Evolutionary conservation across 495 filamentous ascomycete genomes (phyloP).

Genomic region (Penicillium ucsense): DNA sequence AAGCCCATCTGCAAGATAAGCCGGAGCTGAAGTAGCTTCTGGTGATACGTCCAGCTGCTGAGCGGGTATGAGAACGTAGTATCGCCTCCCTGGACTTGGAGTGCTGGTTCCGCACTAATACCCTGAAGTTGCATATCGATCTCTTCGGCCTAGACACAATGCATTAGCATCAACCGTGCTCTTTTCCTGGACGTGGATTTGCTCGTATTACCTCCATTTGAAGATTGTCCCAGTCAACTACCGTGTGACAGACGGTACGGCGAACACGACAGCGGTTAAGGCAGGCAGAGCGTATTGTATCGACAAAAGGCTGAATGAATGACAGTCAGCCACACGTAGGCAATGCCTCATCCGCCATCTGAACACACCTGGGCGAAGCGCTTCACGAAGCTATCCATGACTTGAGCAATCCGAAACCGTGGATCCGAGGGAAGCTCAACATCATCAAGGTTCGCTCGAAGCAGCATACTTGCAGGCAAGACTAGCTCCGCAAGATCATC

Average conservation of each 20-base stretch:
- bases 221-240: slow-evolving; percentile 75
- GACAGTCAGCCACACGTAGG: neutral
- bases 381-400: slow-evolving; percentile 73
- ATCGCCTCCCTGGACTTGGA: slow-evolving; percentile 30
- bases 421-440: slow-evolving; percentile 71
- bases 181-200: too few relatives aligned
- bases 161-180: neutral
- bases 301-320: slow-evolving; percentile 55
- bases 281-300: slow-evolving; percentile 72
- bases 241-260: slow-evolving; percentile 69
- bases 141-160: slow-evolving; percentile 48
- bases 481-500: slow-evolving; percentile 70
- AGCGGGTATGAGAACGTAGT: slow-evolving; percentile 59
- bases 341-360: neutral
- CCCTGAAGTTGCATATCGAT: slow-evolving; percentile 62
- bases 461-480: slow-evolving; percentile 57
- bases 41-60: slow-evolving; percentile 78
- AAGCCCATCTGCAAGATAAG: slow-evolving; percentile 91
- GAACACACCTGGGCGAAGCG: slow-evolving; percentile 49
- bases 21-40: slow-evolving; percentile 80
- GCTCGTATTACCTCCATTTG: slow-evolving; percentile 54
- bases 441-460: slow-evolving; percentile 62
- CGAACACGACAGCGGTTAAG: slow-evolving; percentile 85
- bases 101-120: slow-evolving; percentile 53
- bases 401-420: slow-evolving; percentile 61